A percentile compares a stretch with the other conserved stretches of the same genome.
Conservation (phyloP, 2,329 filamentous ascomycete species). For the Cadophora sp. region DNA sequence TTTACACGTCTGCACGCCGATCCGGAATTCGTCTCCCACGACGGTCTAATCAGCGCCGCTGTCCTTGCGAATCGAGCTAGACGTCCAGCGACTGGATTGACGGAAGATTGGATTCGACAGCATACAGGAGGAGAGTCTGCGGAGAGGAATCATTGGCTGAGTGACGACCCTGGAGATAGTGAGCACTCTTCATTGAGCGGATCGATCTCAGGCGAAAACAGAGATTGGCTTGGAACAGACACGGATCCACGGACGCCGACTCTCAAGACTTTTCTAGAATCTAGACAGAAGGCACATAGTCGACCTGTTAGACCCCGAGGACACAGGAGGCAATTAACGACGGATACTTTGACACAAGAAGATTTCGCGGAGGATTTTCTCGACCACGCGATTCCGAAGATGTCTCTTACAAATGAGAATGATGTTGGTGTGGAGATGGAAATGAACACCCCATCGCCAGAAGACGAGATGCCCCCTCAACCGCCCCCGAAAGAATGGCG, state of each 20-base stretch:
- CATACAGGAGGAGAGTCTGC: slow-evolving; percentile 75
- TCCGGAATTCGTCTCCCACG: slow-evolving; percentile 47
- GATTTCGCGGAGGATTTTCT: slow-evolving; percentile 41
- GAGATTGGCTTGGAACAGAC: slow-evolving; percentile 57
- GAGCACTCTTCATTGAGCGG: slow-evolving; percentile 78
- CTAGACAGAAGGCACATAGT: slow-evolving; percentile 33
- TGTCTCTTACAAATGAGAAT: slow-evolving; percentile 37
- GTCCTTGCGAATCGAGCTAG: slow-evolving; percentile 69
- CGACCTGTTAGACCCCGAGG: slow-evolving; percentile 32
- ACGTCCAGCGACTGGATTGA: slow-evolving; percentile 67
- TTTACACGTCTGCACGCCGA: slow-evolving; percentile 46
- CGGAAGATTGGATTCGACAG: slow-evolving; percentile 86
- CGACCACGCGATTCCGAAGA: slow-evolving; percentile 32
- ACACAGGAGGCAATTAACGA: slow-evolving; percentile 46
- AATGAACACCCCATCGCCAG: slow-evolving; percentile 32
- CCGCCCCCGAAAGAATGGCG: slow-evolving; percentile 43
- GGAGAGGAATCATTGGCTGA: slow-evolving; percentile 83
- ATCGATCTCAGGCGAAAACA: slow-evolving; percentile 60
- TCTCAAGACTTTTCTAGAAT: slow-evolving; percentile 40
- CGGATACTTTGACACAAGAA: slow-evolving; percentile 44
- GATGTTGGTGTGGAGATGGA: slow-evolving; percentile 32
- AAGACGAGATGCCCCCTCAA: slow-evolving; percentile 50
- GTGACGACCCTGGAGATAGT: slow-evolving; percentile 76
- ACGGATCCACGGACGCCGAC: slow-evolving; percentile 46
- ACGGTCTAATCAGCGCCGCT: slow-evolving; percentile 54